Evolutionary conservation across 768 basidiomycete species (phyloP), one percentile per base, ranked within the genome.

Genomic region (Hygrophoropsis aurantiaca): DNA sequence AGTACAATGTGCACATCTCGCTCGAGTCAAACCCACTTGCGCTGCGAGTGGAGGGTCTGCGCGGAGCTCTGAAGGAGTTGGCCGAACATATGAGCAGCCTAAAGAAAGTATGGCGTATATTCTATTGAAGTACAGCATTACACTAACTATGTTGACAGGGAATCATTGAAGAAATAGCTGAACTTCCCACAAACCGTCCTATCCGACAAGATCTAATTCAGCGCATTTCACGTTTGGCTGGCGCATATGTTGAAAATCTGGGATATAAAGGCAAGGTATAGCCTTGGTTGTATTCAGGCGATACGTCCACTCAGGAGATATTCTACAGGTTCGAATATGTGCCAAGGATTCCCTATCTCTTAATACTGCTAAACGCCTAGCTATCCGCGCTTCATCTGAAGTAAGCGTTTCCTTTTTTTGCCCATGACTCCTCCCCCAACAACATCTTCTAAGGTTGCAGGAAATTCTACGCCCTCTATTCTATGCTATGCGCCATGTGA

Each of bases 161-260:
- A 42, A 58, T 65, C 38, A 53, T 56, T 15, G 61, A 70, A 35
- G 69, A 72, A 21, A 63, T 55, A 20, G 58, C 68, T 33, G 64
- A 69, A 45, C 64, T 85, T 11, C 82, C 83, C 9, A 65, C 73
- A 4, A 60, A 66, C 21, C 58, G 56, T 36, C 62, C 68, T n/a
- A 56, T 87, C 33, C 66, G 62, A 1, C 55, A 66, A 9, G 76
- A 78, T 44, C 51, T 80, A n/a, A 55, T 84, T 18, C 79, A 81
- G 50, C 74, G 73, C 21, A 79, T 90, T 49, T 90, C 89, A n/a
- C 81, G 84, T 43, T 47, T 79, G 16, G 74, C 85, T 6, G 81
- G 80, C 36, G 87, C 83, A 4, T 82, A 83, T 52, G 62, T 82
- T 4, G 82, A 87, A 58, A 74, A 73, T 48, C 56, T 72, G 21